Evolutionary conservation across 2,329 filamentous ascomycete genomes (phyloP), one percentile per base, ranked within the genome.

Genomic region (Sporothrix pseudoabietina): DNA sequence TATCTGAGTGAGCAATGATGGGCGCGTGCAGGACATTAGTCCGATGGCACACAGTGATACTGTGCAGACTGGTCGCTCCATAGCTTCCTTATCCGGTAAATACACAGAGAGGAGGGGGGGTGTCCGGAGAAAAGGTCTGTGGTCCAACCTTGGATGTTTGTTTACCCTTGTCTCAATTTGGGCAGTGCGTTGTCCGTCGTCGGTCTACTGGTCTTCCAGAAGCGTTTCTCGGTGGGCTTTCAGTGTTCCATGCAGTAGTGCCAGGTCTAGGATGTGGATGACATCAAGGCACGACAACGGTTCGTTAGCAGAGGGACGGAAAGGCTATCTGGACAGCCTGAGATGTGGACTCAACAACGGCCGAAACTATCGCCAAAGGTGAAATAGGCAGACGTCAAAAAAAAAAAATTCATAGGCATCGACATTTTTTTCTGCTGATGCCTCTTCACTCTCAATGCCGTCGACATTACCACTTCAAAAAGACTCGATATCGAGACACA

Each of bases 201-300:
- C 54, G 39, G 35, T 47, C 39, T 47, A 26, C 54, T 35, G 63
- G n/a, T 26, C 19, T 74, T 71, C 73, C 66, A 73, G 71, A 73
- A 74, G 32, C 35, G 44, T 47, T 41, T 14, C n/a, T 74, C 73
- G 73, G 73, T 74, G 68, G 71, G 32, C 73, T 52, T 44, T n/a
- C 4, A 10, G 35, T 32, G n/a, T 66, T 72, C 59, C 39, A 69
- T 72, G 71, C 71, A 63, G 71, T 72, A 63, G 71, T 69, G 71
- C 54, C 19, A n/a, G 54, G 68, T 26, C 66, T 19, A 26, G 10
- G 52, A 16, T 30, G 44, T 49, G 44, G 3, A 49, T 49, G 44
- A 49, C 44, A 49, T 49, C 44, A 49, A 19, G 44, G 44, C 44
- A 49, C 1, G 44, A 49, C 4, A 16, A 49, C 44, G 4, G 44